phyloP scores from a whole-genome alignment of 2,329 filamentous ascomycete genomes.

The Paraconiothyrium sp. region DNA sequence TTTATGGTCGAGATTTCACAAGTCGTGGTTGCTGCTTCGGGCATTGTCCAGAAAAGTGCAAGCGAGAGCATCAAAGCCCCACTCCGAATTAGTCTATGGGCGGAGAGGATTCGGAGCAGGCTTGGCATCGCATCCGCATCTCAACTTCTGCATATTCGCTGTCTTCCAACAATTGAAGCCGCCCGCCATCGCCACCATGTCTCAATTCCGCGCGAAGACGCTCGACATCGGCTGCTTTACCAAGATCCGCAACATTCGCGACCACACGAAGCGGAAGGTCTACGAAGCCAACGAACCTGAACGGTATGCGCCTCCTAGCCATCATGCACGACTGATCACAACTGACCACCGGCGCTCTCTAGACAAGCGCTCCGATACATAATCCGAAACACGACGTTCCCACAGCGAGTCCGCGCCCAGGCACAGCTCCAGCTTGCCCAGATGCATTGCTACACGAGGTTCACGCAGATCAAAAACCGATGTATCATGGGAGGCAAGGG shows the following conservation, averaged over 20 bases:
- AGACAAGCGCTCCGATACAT: slow-evolving; percentile 87
- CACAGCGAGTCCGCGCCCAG: slow-evolving; percentile 82
- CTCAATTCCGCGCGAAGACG: slow-evolving; percentile 89
- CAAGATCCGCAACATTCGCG: slow-evolving; percentile 87
- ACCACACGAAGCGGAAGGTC: slow-evolving; percentile 95
- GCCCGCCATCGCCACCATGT: slow-evolving; percentile 44
- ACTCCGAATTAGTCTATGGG: slow-evolving; percentile 11
- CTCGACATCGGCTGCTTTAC: slow-evolving; percentile 88
- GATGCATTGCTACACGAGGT: slow-evolving; percentile 95
- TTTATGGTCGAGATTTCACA: background rate
- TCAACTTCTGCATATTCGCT: slow-evolving; percentile 20
- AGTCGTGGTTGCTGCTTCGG: slow-evolving; percentile 2
- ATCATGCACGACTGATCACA: slow-evolving; percentile 2
- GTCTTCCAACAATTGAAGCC: slow-evolving; percentile 22
- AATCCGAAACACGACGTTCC: slow-evolving; percentile 89
- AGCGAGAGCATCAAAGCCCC: slow-evolving; percentile 1
- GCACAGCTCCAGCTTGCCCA: slow-evolving; percentile 92
- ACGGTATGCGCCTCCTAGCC: slow-evolving; percentile 66
- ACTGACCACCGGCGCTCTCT: slow-evolving; percentile 17
- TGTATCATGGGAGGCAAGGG: slow-evolving; percentile 93
- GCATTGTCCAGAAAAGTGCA: slow-evolving; percentile 1
- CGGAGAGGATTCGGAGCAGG: slow-evolving; percentile 19
- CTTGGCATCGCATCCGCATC: slow-evolving; percentile 22
- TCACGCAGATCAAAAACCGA: slow-evolving; percentile 92
- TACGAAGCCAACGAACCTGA: slow-evolving; percentile 88